Evolutionary conservation across 192 early-diverging fungal species (phyloP), one percentile per base, ranked within the genome.

Genomic region (Pilobolus umbonatus): DNA sequence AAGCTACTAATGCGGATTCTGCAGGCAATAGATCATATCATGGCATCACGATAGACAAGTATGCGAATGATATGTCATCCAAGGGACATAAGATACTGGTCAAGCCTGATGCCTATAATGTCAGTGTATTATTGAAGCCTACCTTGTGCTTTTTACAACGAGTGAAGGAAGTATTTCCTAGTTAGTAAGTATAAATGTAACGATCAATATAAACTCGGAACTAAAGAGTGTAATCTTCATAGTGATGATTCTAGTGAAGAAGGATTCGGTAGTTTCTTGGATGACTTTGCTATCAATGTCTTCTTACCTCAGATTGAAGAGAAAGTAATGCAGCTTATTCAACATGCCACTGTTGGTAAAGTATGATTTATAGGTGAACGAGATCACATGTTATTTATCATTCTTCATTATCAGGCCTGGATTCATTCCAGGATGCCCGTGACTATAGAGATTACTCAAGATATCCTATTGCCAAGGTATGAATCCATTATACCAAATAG

Each of bases 241-340:
- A 75, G 73, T 28, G 65, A 58, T 36, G 53, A 67, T 42, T 52
- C 47, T 11, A 61, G 49, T n/a, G 64, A 62, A 19, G 79, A 71
- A 19, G 71, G 73, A 17, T 88, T 90, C 53, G 70, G 73, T 43
- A 73, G 55, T 15, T 91, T 88, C 72, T 53, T 91, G 39, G 80
- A 91, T 42, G 88, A 90, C 35, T 90, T 91, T 75, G 80, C 92
- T 43, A 55, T 81, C 66, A 85, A 86, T 75, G 73, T 90, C 21
- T 95, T 91, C 50, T 57, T 97, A 58, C 88, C 91, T 9, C 84
- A 87, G 50, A 86, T 92, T 49, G 90, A 95, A 60, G 81, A 91
- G n/a, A 81, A 87, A 38, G 85, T 91, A 0, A 72, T 91, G 72
- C 81, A 85, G 30, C 80, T 87, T 57, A 84, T 86, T 53, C 78